Base-by-base conservation (phyloP, 2,329 filamentous ascomycete species). In the Hymenoscyphus albidus region DNA sequence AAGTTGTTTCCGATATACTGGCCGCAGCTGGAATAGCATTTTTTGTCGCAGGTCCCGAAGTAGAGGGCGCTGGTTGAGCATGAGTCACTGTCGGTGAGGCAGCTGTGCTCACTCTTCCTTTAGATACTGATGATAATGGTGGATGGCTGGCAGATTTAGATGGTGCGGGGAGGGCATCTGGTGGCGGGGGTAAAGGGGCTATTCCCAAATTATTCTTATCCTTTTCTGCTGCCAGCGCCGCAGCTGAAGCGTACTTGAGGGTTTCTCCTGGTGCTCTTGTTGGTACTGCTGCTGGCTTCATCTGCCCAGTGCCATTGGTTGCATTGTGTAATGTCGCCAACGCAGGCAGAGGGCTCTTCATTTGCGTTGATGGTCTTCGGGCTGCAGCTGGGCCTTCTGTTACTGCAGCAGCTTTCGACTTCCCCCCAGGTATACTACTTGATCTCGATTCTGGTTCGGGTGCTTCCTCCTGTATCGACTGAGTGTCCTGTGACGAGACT, bases 221-320 rank as follows among this genome's bases (percentile, higher is more conserved):
- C 80, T 92, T 94, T 57, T 93, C 92, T 0, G 95, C 94, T 0
- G 94, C 95, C 0, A 95, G 95, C 0, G 95, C 95, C 0, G 95
- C 95, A 0, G 95, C 95, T 44, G 95, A 98, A 56, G 95, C 95
- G 76, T 99, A 99, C 78, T 98, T 98, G 70, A 99, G 82, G 1
- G 91, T 92, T 76, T 98, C 94, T 58, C 93, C 93, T 3, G 92
- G 90, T 6, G 91, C 88, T 76, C 94, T 87, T 65, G 91, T 88
- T 1, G 95, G 95, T 72, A 93, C 79, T 18, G 92, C 88, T 18
- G 95, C 95, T 13, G 95, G 94, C 80, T 98, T 99, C 94, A 98
- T 98, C 62, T 83, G 80, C 62, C 82, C 82, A 62, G 83, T 79
- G 60, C 84, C 84, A 75, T 84, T 90, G 70, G 85, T 83, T 64